Percentiles rank a stretch among this genome's conserved stretches.
Conservation (phyloP, 2,329 filamentous ascomycete species). For the Colletotrichum salicis region DNA sequence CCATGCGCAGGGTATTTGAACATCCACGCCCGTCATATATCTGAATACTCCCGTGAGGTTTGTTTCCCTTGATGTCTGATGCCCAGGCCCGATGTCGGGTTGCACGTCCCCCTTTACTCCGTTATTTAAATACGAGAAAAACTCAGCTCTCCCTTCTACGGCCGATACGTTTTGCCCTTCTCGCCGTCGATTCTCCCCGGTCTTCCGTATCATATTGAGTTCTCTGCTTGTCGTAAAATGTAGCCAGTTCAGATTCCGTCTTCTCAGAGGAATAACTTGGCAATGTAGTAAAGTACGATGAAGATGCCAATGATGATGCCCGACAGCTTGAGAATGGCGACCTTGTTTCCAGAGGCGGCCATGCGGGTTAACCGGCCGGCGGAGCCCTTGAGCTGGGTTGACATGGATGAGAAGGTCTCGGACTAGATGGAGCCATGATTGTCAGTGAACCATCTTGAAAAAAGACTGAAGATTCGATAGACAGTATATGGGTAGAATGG, state of each 20-base stretch:
- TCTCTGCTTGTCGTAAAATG: neutral
- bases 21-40: constrained; percentile 20
- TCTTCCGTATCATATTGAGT: neutral
- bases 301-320: constrained; percentile 81
- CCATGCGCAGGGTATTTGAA: constrained; percentile 35
- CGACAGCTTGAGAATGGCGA: constrained; percentile 89
- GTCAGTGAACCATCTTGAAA: neutral
- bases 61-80: neutral
- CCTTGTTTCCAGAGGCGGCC: constrained; percentile 89
- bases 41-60: neutral
- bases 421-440: constrained; percentile 59
- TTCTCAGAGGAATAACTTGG: constrained; percentile 69
- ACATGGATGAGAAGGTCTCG: constrained; percentile 92
- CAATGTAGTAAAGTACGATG: constrained; percentile 79
- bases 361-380: constrained; percentile 86
- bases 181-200: neutral
- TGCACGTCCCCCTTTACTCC: neutral
- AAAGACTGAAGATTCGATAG: neutral
- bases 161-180: neutral
- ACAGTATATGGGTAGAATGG: neutral
- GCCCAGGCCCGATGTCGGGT: neutral
- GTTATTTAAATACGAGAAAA: neutral
- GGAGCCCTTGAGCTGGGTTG: constrained; percentile 83
- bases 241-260: neutral
- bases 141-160: neutral